Evolutionary conservation across 805 yeast species (phyloP), one percentile per base, ranked within the genome.

Genomic region (Nakazawaea populi): DNA sequence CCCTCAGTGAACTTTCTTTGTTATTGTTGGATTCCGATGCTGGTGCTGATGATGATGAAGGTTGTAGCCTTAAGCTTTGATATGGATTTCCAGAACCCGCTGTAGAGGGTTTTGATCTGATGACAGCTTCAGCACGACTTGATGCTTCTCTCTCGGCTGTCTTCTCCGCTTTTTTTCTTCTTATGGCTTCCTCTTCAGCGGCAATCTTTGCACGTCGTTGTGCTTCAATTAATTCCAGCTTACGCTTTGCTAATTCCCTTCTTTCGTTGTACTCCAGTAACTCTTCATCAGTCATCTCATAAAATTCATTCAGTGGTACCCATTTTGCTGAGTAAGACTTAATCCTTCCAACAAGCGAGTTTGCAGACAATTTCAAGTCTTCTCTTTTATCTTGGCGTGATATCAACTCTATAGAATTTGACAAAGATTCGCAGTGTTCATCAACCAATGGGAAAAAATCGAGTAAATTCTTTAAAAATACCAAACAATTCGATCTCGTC

Each of bases 401-500:
- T 24, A 87, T 77, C 1, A 60, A 57, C 32, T 78, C 73, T 35
- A 91, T 68, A 9, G 72, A 65, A 4, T 64, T 67, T 6, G 75
- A 64, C 1, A 90, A 60, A 6, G 60, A 52, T 49, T 78, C 80
- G 35, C 89, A 83, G 51, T 87, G 91, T 31, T 76, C 82, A 47
- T 81, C 82, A 11, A 87, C 77, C 9, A 74, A 69, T 0, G 97
- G 96, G 61, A 80, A 89, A 12, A 77, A 74, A 2, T 76, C 74
- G 18, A 84, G 67, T 42, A 85, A 66, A 56, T 81, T 82, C 61
- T 85, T 88, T 70, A 90, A 70, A 58, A 89, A 80, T 1, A 87
- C 85, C 52, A 90, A 87, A 3, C 89, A 79, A 65, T 90, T 91
- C 50, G 90, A 79, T 48, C 94, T 76, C 2, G 87, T 82, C 80